Percentiles rank a stretch among this genome's conserved stretches.
Evolutionary conservation across 176 grass and related monocot genomes (phyloP).

Genomic region (Carex scoparia): DNA sequence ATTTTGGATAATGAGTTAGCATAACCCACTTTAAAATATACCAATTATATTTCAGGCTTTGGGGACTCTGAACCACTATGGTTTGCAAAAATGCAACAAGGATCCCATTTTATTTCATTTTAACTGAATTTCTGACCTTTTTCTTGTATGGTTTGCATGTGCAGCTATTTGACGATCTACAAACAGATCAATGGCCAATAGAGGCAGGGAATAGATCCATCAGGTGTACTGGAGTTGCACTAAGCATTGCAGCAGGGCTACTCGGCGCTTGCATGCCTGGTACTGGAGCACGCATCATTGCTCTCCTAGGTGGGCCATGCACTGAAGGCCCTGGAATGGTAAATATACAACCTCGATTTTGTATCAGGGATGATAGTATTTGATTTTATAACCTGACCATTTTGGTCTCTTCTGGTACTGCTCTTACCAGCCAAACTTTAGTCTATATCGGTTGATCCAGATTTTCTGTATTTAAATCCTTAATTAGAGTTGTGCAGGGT

Average conservation of each 20-base stretch:
- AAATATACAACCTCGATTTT: conserved; percentile 31
- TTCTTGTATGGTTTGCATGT: conserved; percentile 6
- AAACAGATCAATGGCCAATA: conserved; percentile 85
- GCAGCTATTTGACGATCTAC: conserved; percentile 91
- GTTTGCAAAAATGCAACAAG: not conserved
- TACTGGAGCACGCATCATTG: conserved; percentile 86
- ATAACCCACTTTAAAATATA: not conserved
- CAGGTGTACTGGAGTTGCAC: conserved; percentile 87
- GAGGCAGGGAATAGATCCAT: conserved; percentile 63
- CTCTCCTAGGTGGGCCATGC: conserved; percentile 83
- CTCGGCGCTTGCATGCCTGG: conserved; percentile 81
- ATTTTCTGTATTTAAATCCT: not conserved
- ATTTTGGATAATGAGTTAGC: conserved; percentile 9
- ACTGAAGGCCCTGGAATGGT: conserved; percentile 94
- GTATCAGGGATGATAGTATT: not conserved
- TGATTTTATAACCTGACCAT: not conserved
- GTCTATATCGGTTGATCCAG: not conserved
- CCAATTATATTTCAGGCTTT: not conserved
- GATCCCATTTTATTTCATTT: not conserved
- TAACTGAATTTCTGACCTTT: conserved; percentile 6
- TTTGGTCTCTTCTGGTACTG: conserved; percentile 15
- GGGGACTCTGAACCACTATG: not conserved
- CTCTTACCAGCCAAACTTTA: conserved; percentile 2
- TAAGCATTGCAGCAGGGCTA: conserved; percentile 82
- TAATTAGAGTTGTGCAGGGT: not conserved